These are phyloP conservation scores for Cladophialophora bantiana DNA, from an alignment of 2,329 filamentous ascomycete species.

Conservation along the genomic window DNA sequence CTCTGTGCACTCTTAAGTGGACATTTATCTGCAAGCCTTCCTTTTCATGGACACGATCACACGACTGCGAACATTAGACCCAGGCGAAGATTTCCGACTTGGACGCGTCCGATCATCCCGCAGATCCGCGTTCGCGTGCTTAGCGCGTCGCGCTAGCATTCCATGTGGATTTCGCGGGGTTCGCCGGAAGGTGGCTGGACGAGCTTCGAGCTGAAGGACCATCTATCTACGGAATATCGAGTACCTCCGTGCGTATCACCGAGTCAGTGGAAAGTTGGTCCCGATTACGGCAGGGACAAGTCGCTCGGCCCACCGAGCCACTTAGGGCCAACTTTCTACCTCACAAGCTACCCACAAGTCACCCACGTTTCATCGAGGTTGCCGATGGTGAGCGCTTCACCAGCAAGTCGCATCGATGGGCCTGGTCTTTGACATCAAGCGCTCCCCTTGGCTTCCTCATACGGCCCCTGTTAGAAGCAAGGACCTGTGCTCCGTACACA, in stretches of 20 bases:
- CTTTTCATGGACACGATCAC: not conserved
- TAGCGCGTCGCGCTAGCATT: constrained; percentile 22
- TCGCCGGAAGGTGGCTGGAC: constrained; percentile 19
- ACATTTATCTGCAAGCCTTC: not conserved
- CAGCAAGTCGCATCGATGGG: not conserved
- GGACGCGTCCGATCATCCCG: constrained; percentile 1
- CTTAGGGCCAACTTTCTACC: too few relatives aligned
- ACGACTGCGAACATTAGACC: not conserved
- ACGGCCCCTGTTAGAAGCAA: not conserved
- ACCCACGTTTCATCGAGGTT: not conserved
- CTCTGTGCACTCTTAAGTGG: not conserved
- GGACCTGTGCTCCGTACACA: not conserved
- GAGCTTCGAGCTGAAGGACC: not conserved
- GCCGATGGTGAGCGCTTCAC: constrained; percentile 1
- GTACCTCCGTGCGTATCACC: too few relatives aligned
- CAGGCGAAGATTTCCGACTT: not conserved
- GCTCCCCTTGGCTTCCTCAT: not conserved
- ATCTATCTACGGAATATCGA: too few relatives aligned
- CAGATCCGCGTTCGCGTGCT: constrained; percentile 20
- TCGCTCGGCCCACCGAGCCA: not conserved
- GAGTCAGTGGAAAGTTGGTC: not conserved
- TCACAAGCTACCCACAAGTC: too few relatives aligned
- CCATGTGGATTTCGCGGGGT: constrained; percentile 16
- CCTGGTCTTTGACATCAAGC: not conserved
- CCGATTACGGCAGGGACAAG: not conserved